phyloP scores from a whole-genome alignment of 176 grass and related monocot genomes.

The Bothriochloa decipiens region DNA sequence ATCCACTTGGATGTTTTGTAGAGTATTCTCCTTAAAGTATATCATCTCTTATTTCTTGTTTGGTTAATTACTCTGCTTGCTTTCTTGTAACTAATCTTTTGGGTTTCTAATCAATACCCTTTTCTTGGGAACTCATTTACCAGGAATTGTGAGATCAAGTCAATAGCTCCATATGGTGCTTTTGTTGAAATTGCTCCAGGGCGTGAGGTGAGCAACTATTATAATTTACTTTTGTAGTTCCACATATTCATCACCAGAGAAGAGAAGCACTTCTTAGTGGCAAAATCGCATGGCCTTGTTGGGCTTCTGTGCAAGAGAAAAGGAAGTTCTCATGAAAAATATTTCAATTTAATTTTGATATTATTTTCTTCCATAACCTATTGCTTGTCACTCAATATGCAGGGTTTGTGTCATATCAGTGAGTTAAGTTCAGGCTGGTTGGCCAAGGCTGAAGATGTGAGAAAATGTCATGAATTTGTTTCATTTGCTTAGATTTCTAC shows the following conservation, averaged over 20 bases:
- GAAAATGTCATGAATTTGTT: slow-evolving; percentile 42
- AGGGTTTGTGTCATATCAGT: slow-evolving; percentile 97
- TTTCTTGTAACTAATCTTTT: slow-evolving; percentile 18
- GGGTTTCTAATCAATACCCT: slow-evolving; percentile 21
- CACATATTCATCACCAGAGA: slow-evolving; percentile 26
- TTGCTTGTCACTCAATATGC: slow-evolving; percentile 27
- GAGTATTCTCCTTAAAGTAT: slow-evolving; percentile 7
- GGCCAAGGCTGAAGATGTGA: slow-evolving; percentile 94
- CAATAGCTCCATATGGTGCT: slow-evolving; percentile 84
- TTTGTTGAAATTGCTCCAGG: slow-evolving; percentile 99
- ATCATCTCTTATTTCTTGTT: slow-evolving; percentile 5
- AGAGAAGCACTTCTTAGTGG: neutral
- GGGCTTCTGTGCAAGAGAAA: neutral
- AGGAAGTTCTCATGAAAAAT: slow-evolving; percentile 36
- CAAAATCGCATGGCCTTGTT: neutral
- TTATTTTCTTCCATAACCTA: neutral
- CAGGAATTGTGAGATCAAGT: slow-evolving; percentile 91
- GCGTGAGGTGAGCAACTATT: slow-evolving; percentile 62
- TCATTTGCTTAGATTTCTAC: slow-evolving; percentile 20
- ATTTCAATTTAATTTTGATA: slow-evolving; percentile 20
- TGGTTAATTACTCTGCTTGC: neutral
- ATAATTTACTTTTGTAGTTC: slow-evolving; percentile 20
- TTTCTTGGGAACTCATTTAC: slow-evolving; percentile 32
- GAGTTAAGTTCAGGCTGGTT: slow-evolving; percentile 89
- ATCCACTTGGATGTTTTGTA: slow-evolving; percentile 10